Evolutionary conservation across 1,139 yeast genomes (phyloP), one percentile per base, ranked within the genome.

Genomic region (Geotrichum restrictum): DNA sequence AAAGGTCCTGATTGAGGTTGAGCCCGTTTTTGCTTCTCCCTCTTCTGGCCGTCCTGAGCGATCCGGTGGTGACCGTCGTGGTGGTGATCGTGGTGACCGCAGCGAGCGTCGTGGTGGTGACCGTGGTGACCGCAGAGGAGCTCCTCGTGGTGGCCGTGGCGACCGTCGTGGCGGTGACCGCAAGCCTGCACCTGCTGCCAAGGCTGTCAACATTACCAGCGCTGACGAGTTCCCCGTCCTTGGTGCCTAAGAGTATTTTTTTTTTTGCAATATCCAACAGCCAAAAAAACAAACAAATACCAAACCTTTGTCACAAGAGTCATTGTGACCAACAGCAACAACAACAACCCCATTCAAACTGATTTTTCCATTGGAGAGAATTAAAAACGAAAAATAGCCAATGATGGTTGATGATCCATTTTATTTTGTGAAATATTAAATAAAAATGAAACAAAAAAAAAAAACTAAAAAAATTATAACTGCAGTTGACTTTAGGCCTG

Each of bases 1-100:
- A 69, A 83, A 83, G 81, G 76, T 75, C 64, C 73, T 76, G 64
- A 73, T 84, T 65, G 88, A 83, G 61, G 70, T 83, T 62, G 80
- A 81, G 60, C 80, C 85, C 59, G 68, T 74, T 57, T 82, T 82
- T 64, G 59, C 52, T 6, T 32, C 55, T 39, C 40, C 53, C 34
- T 43, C 51, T 41, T 53, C 52, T 32, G 55, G 49, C 51, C 53
- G 54, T 32, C 52, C 53, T 24, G 52, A 39, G 49, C 51, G 61
- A 44, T 52, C 54, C 62, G 72, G 63, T 51, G 63, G 64, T 47
- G 58, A 59, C 44, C 63, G 70, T 59, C 69, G 63, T 43, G 56
- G 61, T 53, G 65, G 66, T 42, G 60, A 60, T 48, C 58, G 65
- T 48, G 64, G 60, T 27, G 58, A 61, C 52, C 59, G 63, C 45